These are phyloP conservation scores for Penicillium corylophilum DNA, from an alignment of 2,329 filamentous ascomycete species.

Conservation along the genomic window DNA sequence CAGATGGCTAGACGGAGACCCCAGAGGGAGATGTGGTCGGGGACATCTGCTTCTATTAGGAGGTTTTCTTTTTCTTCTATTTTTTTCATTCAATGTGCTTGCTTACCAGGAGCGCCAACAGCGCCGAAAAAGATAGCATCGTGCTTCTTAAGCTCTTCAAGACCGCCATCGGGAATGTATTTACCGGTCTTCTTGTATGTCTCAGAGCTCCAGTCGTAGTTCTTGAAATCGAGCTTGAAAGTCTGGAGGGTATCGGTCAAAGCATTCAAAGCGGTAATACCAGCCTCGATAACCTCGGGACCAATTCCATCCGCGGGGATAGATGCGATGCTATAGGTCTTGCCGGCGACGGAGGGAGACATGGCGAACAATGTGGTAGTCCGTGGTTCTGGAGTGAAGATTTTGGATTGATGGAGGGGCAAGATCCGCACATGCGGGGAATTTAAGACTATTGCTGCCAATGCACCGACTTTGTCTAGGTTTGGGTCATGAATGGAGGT, in stretches of 20 bases:
- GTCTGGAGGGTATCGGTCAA: conserved; percentile 47
- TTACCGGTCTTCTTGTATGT: conserved; percentile 65
- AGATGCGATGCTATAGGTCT: conserved; percentile 56
- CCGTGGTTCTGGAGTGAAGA: neutral
- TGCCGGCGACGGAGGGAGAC: conserved; percentile 13
- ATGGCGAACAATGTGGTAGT: conserved; percentile 7
- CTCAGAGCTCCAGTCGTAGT: conserved; percentile 67
- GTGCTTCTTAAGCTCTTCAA: conserved; percentile 57
- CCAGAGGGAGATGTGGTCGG: conserved; percentile 68
- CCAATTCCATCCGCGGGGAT: conserved; percentile 71
- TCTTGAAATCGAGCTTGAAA: conserved; percentile 61
- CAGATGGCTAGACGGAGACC: conserved; percentile 65
- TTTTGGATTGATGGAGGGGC: conserved; percentile 4
- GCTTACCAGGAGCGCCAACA: conserved; percentile 59
- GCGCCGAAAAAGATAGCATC: conserved; percentile 69
- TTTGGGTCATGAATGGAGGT: conserved; percentile 6
- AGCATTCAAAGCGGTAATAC: conserved; percentile 59
- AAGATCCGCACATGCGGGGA: conserved; percentile 9
- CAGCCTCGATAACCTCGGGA: conserved; percentile 64
- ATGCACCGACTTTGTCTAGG: neutral
- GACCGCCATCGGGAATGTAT: conserved; percentile 62
- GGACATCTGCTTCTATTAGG: conserved; percentile 49
- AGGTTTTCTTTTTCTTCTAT: neutral
- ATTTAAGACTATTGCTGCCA: conserved; percentile 3
- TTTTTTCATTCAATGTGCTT: neutral